Base-by-base conservation (phyloP, 306 rosid species). In the Cicer cuneatum region DNA sequence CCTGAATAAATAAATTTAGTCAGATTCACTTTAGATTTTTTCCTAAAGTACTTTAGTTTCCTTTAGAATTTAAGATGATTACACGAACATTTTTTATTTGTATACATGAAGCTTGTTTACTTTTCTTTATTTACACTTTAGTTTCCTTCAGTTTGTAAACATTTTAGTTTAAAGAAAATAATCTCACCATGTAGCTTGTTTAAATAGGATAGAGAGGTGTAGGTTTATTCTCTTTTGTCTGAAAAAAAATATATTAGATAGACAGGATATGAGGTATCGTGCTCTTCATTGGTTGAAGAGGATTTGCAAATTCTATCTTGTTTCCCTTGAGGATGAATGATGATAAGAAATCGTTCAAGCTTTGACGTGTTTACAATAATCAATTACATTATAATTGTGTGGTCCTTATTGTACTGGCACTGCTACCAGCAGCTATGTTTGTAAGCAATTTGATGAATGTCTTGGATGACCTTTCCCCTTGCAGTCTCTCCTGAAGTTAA, bases 401-500 rank as follows among this genome's bases (percentile, higher is more conserved):
- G 40, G 40, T 7, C 40, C 6, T 38, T 38, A 38, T 38, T 38
- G 40, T 38, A 38, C 4, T 41, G 45, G 10, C 45, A 41, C 8
- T 41, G 7, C 45, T 41, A 41, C 45, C 45, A 49, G 35, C 35
- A 19, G 35, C 60, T 18, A 19, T 19, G 35, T 54, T 18, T 18
- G 9, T 7, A 49, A 51, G 10, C 57, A 57, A 57, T 57, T 57
- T 24, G 53, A 4, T 53, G 12, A 53, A 15, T 40, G 63, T 29
- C 61, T 40, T 51, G 10, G 58, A 16, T 29, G 64, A 33, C 43
- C 46, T 83, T 45, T 53, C 12, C 5, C 49, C 45, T 52, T 82
- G 81, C 89, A 94, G 99, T 89, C 99, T 74, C 84, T 94, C 37
- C 71, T 92, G 61, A 89, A 92, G 89, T 66, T 92, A 83, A 93